phyloP scores from a whole-genome alignment of 108 stramenopile species.

The Conticribra weissflogii region DNA sequence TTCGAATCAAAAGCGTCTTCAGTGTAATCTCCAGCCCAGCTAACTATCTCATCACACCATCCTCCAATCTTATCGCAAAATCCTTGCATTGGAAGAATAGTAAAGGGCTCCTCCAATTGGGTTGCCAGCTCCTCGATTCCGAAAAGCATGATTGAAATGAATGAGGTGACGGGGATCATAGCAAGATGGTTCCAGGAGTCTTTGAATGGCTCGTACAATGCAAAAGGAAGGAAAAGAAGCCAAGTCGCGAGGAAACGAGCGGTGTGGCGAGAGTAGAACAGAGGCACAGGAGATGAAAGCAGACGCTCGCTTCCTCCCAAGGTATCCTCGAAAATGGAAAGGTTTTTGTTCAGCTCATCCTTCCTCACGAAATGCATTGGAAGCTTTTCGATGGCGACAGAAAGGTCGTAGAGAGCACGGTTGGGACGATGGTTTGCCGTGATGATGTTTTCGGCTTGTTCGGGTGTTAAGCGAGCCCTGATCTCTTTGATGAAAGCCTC shows the following conservation, averaged over 20 bases:
- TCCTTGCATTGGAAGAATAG: constrained; percentile 81
- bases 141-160: constrained; percentile 61
- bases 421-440: constrained; percentile 64
- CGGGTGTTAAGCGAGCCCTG: constrained; percentile 37
- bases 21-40: constrained; percentile 27
- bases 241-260: constrained; percentile 71
- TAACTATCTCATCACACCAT: constrained; percentile 45
- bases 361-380: constrained; percentile 72
- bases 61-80: constrained; percentile 75
- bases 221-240: constrained; percentile 68
- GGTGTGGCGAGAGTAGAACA: constrained; percentile 70
- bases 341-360: constrained; percentile 55
- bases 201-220: constrained; percentile 62
- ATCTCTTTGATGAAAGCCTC: constrained; percentile 49
- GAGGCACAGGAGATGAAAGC: constrained; percentile 64
- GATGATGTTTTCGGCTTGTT: constrained; percentile 62
- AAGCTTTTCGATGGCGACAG: constrained; percentile 64
- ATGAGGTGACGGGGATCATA: constrained; percentile 65
- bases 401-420: constrained; percentile 62
- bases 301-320: constrained; percentile 59
- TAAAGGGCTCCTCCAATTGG: constrained; percentile 85
- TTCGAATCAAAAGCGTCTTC: constrained; percentile 6
- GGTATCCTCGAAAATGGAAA: constrained; percentile 71
- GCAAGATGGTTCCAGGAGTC: constrained; percentile 67
- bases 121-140: constrained; percentile 83